Base-by-base conservation (phyloP, 108 stramenopile genomes). In the Cyclotella atomus region DNA sequence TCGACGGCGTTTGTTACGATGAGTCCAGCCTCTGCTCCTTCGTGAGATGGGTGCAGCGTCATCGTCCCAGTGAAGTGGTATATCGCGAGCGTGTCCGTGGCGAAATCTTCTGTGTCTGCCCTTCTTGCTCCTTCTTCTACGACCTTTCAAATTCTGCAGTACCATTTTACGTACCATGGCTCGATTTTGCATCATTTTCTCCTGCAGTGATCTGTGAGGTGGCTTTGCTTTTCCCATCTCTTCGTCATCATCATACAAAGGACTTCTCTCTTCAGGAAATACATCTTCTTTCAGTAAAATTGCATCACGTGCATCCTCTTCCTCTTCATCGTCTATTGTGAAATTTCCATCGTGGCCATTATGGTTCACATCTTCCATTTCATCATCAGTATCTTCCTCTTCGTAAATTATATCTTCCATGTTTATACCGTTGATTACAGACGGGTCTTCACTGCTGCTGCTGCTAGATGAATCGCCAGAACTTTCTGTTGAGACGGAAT, bases 371-470 rank as follows among this genome's bases (percentile, higher is more conserved):
- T 2, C 3, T 20, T 17, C 20, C 3, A 0, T 33, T 59, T 59
- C 17, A 16, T 59, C 38, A 43, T 63, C 0, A 41, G 0, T 44
- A 7, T 25, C 23, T 44, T 63, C 38, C 20, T 44, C 71, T 43
- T 19, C 34, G 52, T 52, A 35, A 3, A 46, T 23, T 6, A 71
- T 71, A n/a, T 59, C 70, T 21, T 65, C 46, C 2, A 49, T 49
- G 3, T 28, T 65, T 3, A 47, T 12, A 17, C 65, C 65, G 8
- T 29, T 47, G 12, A 65, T 21, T 27, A 41, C 65, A 29, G 70
- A 71, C 21, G 71, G 59, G 62, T 71, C 71, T 44, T 62, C 60
- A 52, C 71, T 71, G 21, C 71, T 71, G 16, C 71, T 71, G 28
- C 32, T 45, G 34, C 33, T 47, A 35, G 57, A 59, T 33, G 57